Conservation (phyloP, 2,329 filamentous ascomycete species). For the Xylaria digitata region DNA sequence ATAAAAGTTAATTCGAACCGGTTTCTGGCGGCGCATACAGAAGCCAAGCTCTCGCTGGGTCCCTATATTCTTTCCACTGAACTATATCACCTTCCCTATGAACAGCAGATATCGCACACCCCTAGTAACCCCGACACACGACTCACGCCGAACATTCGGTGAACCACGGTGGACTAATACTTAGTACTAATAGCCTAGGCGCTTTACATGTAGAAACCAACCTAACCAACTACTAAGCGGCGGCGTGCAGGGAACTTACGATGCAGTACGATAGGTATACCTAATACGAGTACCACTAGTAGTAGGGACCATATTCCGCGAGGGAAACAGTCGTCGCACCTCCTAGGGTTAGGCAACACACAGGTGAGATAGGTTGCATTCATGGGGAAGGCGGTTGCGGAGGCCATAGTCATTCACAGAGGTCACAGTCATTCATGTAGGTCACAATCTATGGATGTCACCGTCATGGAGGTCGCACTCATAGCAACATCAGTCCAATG, state of each 20-base stretch:
- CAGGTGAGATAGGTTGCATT: slow-evolving; percentile 20
- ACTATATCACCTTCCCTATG: slow-evolving; percentile 20
- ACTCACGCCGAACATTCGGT: slow-evolving; percentile 18
- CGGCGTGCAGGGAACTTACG: slow-evolving; percentile 23
- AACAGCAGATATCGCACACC: slow-evolving; percentile 8
- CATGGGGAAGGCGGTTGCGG: slow-evolving; percentile 4
- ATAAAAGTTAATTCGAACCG: slow-evolving; percentile 15
- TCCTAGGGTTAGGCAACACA: not conserved
- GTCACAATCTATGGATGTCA: slow-evolving; percentile 15
- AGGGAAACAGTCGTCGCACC: slow-evolving; percentile 13
- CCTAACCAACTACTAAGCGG: slow-evolving; percentile 3
- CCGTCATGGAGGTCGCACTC: not conserved
- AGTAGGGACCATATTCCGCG: not conserved
- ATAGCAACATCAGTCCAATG: slow-evolving; percentile 13
- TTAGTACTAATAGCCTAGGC: slow-evolving; percentile 6
- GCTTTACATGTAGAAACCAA: slow-evolving; percentile 1
- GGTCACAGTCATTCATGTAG: not conserved
- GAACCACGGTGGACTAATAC: slow-evolving; percentile 16
- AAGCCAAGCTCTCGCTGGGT: slow-evolving; percentile 27
- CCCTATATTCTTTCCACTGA: slow-evolving; percentile 1
- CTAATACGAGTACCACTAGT: slow-evolving; percentile 3
- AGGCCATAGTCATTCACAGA: not conserved
- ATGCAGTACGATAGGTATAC: slow-evolving; percentile 25
- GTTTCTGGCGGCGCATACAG: slow-evolving; percentile 22
- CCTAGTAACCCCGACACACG: slow-evolving; percentile 3